Percentiles rank a stretch among this genome's conserved stretches.
Conservation (phyloP, 1,284 basidiomycete genomes). For the Mycosarcoma mackinlayi region DNA sequence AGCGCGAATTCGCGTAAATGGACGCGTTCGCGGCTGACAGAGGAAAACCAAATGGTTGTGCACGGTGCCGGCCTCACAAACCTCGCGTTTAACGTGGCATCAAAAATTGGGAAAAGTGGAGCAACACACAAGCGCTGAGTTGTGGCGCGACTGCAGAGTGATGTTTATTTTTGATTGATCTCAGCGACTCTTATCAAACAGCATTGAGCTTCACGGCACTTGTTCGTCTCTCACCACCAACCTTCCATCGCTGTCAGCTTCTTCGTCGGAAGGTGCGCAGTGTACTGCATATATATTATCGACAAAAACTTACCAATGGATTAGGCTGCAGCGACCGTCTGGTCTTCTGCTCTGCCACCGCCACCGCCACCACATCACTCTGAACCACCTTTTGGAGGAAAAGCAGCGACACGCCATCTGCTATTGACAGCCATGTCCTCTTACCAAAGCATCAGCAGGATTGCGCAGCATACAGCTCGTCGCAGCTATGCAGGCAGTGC, state of each 20-base stretch:
- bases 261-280: background rate
- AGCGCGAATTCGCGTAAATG: slow-evolving; percentile 45
- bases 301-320: slow-evolving; percentile 5
- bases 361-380: background rate
- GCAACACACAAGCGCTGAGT: background rate
- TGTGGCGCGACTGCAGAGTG: slow-evolving; percentile 4
- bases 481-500: background rate
- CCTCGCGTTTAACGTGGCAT: too few species aligned
- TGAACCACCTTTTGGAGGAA: too few species aligned
- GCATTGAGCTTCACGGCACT: background rate
- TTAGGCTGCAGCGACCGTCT: slow-evolving; percentile 7
- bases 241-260: background rate
- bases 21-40: slow-evolving; percentile 7
- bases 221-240: background rate
- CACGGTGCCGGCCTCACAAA: slow-evolving; percentile 4
- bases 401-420: too few species aligned
- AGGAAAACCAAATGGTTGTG: background rate
- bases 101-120: slow-evolving; percentile 1
- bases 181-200: background rate
- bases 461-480: slow-evolving; percentile 14
- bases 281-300: background rate
- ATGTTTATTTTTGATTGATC: slow-evolving; percentile 8
- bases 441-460: slow-evolving; percentile 18
- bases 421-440: slow-evolving; percentile 16
- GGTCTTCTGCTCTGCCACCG: slow-evolving; percentile 10